phyloP scores from a whole-genome alignment of 306 rosid genomes.

The Corylus avellana region DNA sequence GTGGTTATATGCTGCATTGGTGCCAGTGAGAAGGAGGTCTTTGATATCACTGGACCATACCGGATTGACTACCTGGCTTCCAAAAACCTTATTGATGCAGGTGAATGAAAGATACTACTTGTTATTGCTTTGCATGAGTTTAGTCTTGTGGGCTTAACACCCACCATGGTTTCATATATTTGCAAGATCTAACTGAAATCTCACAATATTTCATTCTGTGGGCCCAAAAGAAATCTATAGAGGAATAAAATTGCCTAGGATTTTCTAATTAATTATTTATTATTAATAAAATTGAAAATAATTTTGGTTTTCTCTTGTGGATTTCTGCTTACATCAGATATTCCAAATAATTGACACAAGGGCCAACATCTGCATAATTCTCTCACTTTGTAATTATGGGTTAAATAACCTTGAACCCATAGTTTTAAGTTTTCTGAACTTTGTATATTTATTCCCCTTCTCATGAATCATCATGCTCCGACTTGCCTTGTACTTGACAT shows the following conservation, averaged over 20 bases:
- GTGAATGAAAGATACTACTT: slow-evolving; percentile 36
- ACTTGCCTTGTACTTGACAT: slow-evolving; percentile 1
- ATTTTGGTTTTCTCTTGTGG: neutral
- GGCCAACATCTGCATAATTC: neutral
- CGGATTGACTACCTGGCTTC: slow-evolving; percentile 89
- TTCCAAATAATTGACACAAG: neutral
- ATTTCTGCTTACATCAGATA: neutral
- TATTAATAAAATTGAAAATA: neutral
- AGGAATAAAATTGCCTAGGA: neutral
- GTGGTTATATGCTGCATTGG: slow-evolving; percentile 90
- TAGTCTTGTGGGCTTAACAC: neutral
- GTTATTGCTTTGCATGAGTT: slow-evolving; percentile 5
- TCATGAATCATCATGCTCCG: slow-evolving; percentile 3
- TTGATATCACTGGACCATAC: slow-evolving; percentile 89
- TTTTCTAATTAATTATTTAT: neutral
- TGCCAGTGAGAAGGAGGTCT: slow-evolving; percentile 94
- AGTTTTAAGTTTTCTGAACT: neutral
- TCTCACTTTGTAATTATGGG: neutral
- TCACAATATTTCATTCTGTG: neutral
- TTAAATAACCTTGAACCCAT: neutral
- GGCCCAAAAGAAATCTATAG: slow-evolving; percentile 3
- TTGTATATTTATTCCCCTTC: neutral
- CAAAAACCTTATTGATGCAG: slow-evolving; percentile 78
- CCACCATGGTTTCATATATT: neutral
- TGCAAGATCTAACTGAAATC: neutral